A percentile compares a stretch with the other conserved stretches of the same genome.
These are phyloP conservation scores for Vaccinium macrocarpon DNA, from an alignment of 148 eudicot species.

Conservation along the genomic window DNA sequence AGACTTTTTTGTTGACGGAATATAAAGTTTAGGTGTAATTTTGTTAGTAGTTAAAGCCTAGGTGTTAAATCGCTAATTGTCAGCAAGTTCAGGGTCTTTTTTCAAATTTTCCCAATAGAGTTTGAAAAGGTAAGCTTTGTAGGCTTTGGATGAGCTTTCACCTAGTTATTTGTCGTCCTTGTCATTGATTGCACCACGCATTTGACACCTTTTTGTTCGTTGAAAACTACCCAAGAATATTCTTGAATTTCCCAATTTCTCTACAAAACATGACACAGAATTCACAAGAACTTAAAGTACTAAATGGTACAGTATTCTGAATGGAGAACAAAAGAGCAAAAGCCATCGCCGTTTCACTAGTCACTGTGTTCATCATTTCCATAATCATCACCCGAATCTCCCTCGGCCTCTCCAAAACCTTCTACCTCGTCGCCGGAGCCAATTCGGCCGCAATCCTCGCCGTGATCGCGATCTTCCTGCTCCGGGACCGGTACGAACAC, in stretches of 20 bases:
- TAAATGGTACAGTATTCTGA: slow-evolving; percentile 20
- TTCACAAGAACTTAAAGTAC: slow-evolving; percentile 12
- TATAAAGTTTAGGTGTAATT: too few relatives aligned
- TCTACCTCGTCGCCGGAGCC: slow-evolving; percentile 47
- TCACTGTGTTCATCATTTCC: slow-evolving; percentile 32
- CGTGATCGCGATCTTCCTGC: slow-evolving; percentile 31
- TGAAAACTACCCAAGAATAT: too few relatives aligned
- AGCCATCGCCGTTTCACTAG: slow-evolving; percentile 34
- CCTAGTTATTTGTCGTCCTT: too few relatives aligned
- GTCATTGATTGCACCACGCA: background rate
- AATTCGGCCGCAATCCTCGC: slow-evolving; percentile 41
- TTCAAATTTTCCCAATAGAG: too few relatives aligned
- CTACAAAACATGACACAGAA: background rate
- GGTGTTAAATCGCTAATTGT: too few relatives aligned
- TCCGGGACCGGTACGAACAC: slow-evolving; percentile 26
- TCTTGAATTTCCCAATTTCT: background rate
- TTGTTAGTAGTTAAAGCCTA: too few relatives aligned
- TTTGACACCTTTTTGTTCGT: background rate
- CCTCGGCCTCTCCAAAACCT: slow-evolving; percentile 45
- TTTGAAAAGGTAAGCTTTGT: background rate
- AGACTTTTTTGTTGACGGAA: too few relatives aligned
- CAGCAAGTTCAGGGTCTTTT: too few relatives aligned
- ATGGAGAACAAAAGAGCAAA: slow-evolving; percentile 61
- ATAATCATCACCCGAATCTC: slow-evolving; percentile 45
- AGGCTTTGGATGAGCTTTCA: background rate